Base-by-base conservation (phyloP, 495 filamentous ascomycete genomes). In the Aspergillus carlsbadensis region DNA sequence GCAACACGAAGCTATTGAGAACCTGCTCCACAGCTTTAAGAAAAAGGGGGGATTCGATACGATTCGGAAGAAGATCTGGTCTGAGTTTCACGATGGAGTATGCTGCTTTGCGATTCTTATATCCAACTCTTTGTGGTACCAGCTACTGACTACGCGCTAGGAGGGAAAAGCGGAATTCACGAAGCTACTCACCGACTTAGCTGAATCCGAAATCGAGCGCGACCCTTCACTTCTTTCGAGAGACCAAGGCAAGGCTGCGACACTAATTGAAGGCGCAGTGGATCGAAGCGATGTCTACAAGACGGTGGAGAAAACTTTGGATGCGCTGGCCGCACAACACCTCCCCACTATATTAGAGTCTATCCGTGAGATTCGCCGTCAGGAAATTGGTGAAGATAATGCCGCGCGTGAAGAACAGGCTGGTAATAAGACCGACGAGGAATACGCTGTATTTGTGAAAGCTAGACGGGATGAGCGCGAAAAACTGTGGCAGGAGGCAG, bases 21-120 rank as follows among this genome's bases (percentile, higher is more conserved):
- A 79, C 53, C 76, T 96, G 21, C 80, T 91, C 10, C 84, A 91
- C 70, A 84, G 83, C 6, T 92, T 92, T 70, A 94, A 94, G 72
- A 96, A 96, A 74, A 92, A 92, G 69, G 92, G 92, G 20, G 87
- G 87, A 36, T 96, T 92, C 62, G 92, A 96, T 68, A 77, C 73
- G n/a, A 79, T 93, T 56, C 84, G 92, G 47, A 94, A 94, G 66
- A 79, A 86, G 49, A 78, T 90, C 3, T 93, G 89, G 84, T 83
- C 87, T 35, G 84, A 92, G 54, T 91, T 94, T 57, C 84, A 89
- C 59, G 81, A 86, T 29, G 85, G 84, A 53, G 90, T 92, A 82
- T 64, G 84, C 68, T 31, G 26, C 37, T 42, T 46, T 13, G 26
- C 26, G 24, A 10, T 33, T 31, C 31, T 40, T 60, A 26, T 33